Base-by-base conservation (phyloP, 352 stramenopile genomes). In the Globisporangium alternatum region DNA sequence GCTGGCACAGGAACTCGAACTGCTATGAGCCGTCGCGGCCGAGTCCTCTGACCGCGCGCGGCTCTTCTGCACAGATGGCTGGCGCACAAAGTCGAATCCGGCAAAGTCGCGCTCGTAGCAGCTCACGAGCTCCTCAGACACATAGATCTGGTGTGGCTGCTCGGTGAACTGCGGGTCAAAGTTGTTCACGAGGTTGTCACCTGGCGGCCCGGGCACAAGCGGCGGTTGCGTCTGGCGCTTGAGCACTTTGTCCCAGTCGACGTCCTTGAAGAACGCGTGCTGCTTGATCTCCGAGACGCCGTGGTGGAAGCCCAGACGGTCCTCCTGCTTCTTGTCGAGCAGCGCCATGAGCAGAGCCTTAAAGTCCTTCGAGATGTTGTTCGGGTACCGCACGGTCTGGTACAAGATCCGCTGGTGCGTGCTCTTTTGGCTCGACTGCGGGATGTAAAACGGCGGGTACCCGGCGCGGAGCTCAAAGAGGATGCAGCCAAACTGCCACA, bases 401-500 rank as follows among this genome's bases (percentile, higher is more conserved):
- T 92, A 93, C 63, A 97, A 70, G 53, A 98, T 97, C n/a, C 88
- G 82, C 52, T 97, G 81, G 69, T 96, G 94, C 45, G 93, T 96
- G 53, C 77, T 87, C 70, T 94, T 92, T 54, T 94, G 81, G 55
- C 85, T 95, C 30, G 88, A 96, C 64, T 97, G 89, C 12, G 81
- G 85, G 47, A 96, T 76, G 70, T 97, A 98, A 64, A 97, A 98
- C 35, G 93, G 93, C 1, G 93, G 93, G 56, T 96, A 96, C 1
- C 93, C 93, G 4, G 88, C 89, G 19, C 91, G 80, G 33, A 98
- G 88, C 70, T 98, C 94, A 64, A 97, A 98, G n/a, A 98, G 75
- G 35, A 98, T 84, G 62, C 89, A 97, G 31, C 94, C 94, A 39
- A 98, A 86, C 70, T 96, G 91, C 94, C 94, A 98, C 80, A 97